These are phyloP conservation scores for Rhynchospora breviuscula DNA, from an alignment of 176 grass and related monocot genomes.

Conservation along the genomic window DNA sequence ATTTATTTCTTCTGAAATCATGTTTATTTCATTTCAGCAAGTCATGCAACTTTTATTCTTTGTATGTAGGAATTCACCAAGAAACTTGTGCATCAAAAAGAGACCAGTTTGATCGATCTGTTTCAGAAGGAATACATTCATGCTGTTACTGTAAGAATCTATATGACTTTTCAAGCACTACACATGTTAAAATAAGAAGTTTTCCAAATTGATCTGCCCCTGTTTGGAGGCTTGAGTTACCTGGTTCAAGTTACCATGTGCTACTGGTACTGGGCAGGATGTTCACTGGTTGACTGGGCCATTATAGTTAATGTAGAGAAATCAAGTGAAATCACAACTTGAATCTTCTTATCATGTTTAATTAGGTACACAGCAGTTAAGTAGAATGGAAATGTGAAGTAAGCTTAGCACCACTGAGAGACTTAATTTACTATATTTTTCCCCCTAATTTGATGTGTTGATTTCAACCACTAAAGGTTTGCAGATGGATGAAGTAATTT, in stretches of 20 bases:
- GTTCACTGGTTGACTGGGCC: background rate
- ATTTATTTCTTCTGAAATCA: background rate
- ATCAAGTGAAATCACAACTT: background rate
- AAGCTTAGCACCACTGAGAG: background rate
- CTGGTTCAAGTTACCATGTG: background rate
- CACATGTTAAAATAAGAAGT: background rate
- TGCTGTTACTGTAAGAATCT: constrained; percentile 47
- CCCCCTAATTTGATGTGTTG: background rate
- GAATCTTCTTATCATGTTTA: background rate
- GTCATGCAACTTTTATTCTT: background rate
- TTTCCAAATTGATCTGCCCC: background rate
- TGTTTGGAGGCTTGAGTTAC: background rate
- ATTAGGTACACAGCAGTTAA: background rate
- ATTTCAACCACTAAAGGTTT: background rate
- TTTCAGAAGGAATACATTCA: constrained; percentile 69
- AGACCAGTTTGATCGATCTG: constrained; percentile 53
- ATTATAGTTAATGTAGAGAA: background rate
- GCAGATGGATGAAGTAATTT: background rate
- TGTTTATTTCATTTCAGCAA: constrained; percentile 1
- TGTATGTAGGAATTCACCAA: constrained; percentile 61
- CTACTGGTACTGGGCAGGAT: background rate
- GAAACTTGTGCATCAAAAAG: constrained; percentile 39
- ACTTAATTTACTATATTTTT: background rate
- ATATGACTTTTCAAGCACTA: background rate
- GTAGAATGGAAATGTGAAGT: background rate